Evolutionary conservation across 164 flowering plant species (phyloP), one percentile per base, ranked within the genome.

Genomic region (Nelumbo lutea): DNA sequence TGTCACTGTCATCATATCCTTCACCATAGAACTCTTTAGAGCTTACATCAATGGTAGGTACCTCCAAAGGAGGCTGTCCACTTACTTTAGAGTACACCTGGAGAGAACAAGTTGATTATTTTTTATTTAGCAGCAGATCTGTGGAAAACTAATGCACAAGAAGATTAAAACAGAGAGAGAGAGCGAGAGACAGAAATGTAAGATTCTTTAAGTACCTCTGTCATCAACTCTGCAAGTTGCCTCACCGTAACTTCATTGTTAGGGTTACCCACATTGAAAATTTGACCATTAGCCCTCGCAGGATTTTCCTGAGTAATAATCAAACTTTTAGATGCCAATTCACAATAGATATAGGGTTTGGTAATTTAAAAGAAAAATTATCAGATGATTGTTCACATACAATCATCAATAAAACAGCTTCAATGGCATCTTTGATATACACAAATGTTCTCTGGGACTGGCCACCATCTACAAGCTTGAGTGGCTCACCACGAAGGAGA

Each of bases 1-100:
- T 91, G 70, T 91, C 99, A 80, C 97, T 95, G 72, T 92, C 99
- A 82, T 95, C 99, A 50, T 95, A 95, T 47, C 98, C 99, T 78
- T 83, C 99, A 39, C 98, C 99, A 68, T 95, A 95, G 56, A 95
- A 95, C 78, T 90, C 99, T 71, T 92, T 85, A 53, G 99, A 95
- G 81, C 93, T 89, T 10, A 95, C 85, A 78, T 95, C 98, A 51
- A 92, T 48, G 2, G 99, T 95, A 5, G 99, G 98, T 3, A 50
- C 55, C 56, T 90, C 93, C 41, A 89, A 13, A 67, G 86, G 2
- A 43, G 94, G 68, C 76, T 87, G 95, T 64, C 95, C 97, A 61
- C 91, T 88, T 14, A 95, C 99, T 79, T 89, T 92, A 1, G 90
- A 55, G 64, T 89, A 95, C 44, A 95, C 89, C 99, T 95, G 79